Base-by-base conservation (phyloP, 768 basidiomycete species). In the Serendipita vermifera region DNA sequence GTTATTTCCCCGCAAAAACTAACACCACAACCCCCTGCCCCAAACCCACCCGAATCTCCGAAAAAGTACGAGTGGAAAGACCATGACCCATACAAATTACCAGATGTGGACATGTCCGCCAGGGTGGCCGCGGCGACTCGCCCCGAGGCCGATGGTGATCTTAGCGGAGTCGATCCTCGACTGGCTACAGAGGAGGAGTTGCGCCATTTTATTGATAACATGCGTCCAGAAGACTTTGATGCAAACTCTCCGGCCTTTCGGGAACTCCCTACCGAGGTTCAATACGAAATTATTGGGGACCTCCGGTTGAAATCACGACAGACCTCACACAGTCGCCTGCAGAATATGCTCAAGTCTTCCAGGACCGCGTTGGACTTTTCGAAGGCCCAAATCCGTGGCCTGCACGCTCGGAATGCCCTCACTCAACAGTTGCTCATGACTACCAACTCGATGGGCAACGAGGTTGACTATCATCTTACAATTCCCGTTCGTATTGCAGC, bases 201-300 rank as follows among this genome's bases (percentile, higher is more conserved):
- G 2, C 83, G 83, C 17, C 70, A 78, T 1, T 98, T 98, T 69
- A 96, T 98, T 60, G 92, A 97, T 58, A 87, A 93, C 40, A 93
- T 97, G 83, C 81, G 84, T 1, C 92, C 93, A 0, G 91, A 92
- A 63, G 92, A 98, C 64, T 88, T 98, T 62, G 94, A 98, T 64
- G 79, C 96, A 56, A 77, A 82, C 15, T 92, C 92, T 1, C 78
- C 88, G 3, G 88, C 83, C 17, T 99, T 99, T 66, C 79, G 83
- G 22, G 87, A 89, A 59, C 78, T 98, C 2, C 93, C 96, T 2
- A 94, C 90, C 0, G 93, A 98, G 67, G 81, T 96, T 20, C 91
- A 99, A 63, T 99, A 98, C 69, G 96, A 99, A 71, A 94, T 99
- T 61, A 83, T 98, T 32, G 93, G 94, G 55, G 96, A 99, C 71